Evolutionary conservation across 2,329 filamentous ascomycete species (phyloP), one percentile per base, ranked within the genome.

Genomic region (Curvularia sp.): DNA sequence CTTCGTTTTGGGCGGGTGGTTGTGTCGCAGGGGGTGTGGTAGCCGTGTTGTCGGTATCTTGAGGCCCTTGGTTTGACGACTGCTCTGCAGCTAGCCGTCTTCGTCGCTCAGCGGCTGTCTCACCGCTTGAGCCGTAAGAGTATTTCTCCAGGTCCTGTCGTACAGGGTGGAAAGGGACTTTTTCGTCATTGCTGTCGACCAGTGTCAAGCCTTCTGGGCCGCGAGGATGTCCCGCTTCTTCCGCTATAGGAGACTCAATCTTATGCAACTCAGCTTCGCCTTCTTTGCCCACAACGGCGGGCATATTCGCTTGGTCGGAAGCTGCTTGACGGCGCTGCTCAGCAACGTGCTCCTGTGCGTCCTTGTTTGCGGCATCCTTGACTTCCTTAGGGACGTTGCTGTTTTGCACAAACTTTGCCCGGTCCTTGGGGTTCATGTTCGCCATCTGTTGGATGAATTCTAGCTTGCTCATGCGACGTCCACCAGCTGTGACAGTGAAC

Each of bases 361-460:
- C 79, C 53, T 77, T 73, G 13, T 78, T 72, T 4, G 80, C 81
- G 48, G 82, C 80, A 6, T 72, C 74, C 69, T 84, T 84, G 49
- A 83, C 77, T 2, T 66, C 65, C 30, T 83, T 80, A 0, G 82
- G 81, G 2, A 77, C 80, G 58, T 83, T 75, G 65, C 77, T 81
- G 53, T 79, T 71, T 57, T 84, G 80, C 6, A 84, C 77, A 28
- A 80, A 75, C 48, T 79, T 81, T 13, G 81, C 82, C 38, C 85
- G 83, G 13, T 88, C 86, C 69, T 86, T 86, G 24, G 86, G 85
- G 72, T 94, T 90, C 59, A 94, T 82, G 63, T 87, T 85, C 63
- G 88, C 86, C 70, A 95, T 88, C 71, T 92, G 87, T 47, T 84
- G 81, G 60, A 95, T 87, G 72, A 95, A 94, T 70, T 93, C 90